These are phyloP conservation scores for Pholiota adiposa DNA, from an alignment of 1,284 basidiomycete species.

Conservation along the genomic window DNA sequence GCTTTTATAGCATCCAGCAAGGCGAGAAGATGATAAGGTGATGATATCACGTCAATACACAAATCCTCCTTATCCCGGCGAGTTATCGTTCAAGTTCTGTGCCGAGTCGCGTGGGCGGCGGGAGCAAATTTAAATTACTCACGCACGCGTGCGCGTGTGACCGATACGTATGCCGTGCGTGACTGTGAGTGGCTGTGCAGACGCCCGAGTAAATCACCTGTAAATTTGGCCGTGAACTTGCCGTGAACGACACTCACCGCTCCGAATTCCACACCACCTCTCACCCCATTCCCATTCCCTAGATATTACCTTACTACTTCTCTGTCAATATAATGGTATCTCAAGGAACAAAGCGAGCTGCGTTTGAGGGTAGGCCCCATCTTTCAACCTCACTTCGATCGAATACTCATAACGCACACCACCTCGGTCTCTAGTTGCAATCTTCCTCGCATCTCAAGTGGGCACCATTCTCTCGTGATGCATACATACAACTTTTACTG, in stretches of 20 bases:
- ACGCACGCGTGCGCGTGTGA: not conserved
- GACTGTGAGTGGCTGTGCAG: not conserved
- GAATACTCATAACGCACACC: not conserved
- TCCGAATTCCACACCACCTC: not conserved
- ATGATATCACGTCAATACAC: conserved; percentile 5
- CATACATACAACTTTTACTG: conserved; percentile 21
- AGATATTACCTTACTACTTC: not conserved
- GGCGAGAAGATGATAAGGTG: conserved; percentile 5
- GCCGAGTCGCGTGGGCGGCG: not conserved
- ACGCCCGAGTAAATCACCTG: not conserved
- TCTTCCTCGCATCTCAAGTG: conserved; percentile 50
- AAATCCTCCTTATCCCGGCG: too few relatives aligned
- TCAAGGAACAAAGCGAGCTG: conserved; percentile 43
- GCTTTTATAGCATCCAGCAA: conserved; percentile 1
- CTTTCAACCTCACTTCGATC: not conserved
- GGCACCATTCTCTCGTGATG: conserved; percentile 23
- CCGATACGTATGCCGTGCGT: not conserved
- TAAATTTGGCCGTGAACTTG: conserved; percentile 5
- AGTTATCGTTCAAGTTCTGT: too few relatives aligned
- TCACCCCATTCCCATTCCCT: not conserved
- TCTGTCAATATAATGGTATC: conserved; percentile 22
- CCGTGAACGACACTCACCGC: not conserved
- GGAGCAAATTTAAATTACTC: not conserved
- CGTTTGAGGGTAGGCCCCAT: conserved; percentile 46
- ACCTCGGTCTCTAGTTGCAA: conserved; percentile 35